A percentile compares a stretch with the other conserved stretches of the same genome.
These are phyloP conservation scores for Daedalea quercina DNA, from an alignment of 768 basidiomycete genomes.

Conservation along the genomic window DNA sequence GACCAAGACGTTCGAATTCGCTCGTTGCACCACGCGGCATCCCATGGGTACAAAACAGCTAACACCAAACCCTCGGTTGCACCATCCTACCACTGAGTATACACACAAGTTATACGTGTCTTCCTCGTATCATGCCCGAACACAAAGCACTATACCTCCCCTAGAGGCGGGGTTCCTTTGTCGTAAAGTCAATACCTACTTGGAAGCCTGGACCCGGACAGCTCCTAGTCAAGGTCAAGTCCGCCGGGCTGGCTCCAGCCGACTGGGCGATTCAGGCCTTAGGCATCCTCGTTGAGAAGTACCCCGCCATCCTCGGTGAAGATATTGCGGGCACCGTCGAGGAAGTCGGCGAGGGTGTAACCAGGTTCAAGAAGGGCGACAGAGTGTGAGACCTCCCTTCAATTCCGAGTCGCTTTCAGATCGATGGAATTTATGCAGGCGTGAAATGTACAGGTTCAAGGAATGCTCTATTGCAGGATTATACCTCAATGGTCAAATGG, in stretches of 20 bases:
- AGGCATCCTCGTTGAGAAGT: slow-evolving; percentile 27
- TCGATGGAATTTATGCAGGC: background rate
- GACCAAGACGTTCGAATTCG: too few species aligned
- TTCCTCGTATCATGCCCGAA: too few species aligned
- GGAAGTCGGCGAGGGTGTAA: slow-evolving; percentile 31
- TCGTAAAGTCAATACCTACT: background rate
- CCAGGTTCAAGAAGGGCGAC: slow-evolving; percentile 30
- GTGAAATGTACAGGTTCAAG: too few species aligned
- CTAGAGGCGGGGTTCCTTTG: background rate
- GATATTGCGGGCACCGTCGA: slow-evolving; percentile 31
- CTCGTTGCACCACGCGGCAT: too few species aligned
- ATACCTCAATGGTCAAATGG: background rate
- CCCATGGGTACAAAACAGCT: too few species aligned
- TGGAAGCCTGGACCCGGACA: slow-evolving; percentile 16
- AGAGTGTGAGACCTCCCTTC: slow-evolving; percentile 25
- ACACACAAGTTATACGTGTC: too few species aligned
- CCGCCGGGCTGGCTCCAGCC: slow-evolving; percentile 26
- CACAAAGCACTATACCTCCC: background rate
- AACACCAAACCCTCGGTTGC: too few species aligned
- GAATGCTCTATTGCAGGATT: too few species aligned
- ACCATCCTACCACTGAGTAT: too few species aligned
- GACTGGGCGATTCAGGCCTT: slow-evolving; percentile 30
- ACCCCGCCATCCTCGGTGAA: slow-evolving; percentile 18
- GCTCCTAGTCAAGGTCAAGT: slow-evolving; percentile 21
- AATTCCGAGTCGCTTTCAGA: background rate